Percentiles rank a stretch among this genome's conserved stretches.
Conservation (phyloP, 2,329 filamentous ascomycete species). For the Parascedosporium putredinis region DNA sequence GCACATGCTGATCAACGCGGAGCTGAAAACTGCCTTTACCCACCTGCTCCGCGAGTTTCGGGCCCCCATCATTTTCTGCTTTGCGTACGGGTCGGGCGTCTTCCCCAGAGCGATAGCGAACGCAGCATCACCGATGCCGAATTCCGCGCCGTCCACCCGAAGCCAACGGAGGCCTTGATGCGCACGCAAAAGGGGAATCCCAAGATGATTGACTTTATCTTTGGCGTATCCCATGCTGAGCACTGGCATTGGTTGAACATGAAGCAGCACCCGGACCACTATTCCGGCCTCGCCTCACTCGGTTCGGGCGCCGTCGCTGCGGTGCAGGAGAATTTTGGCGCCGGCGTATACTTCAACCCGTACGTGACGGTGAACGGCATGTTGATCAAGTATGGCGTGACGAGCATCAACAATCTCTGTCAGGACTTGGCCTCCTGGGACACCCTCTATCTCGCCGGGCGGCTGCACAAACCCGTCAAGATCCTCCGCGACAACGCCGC, state of each 20-base stretch:
- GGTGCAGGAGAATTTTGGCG: conserved; percentile 80
- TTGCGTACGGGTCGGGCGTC: conserved; percentile 94
- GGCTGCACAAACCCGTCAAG: conserved; percentile 95
- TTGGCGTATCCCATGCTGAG: conserved; percentile 86
- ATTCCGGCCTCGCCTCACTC: conserved; percentile 72
- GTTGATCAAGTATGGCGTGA: conserved; percentile 95
- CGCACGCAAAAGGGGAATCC: conserved; percentile 79
- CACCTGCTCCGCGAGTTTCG: conserved; percentile 84
- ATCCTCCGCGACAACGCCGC: conserved; percentile 89
- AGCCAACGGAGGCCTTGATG: conserved; percentile 68
- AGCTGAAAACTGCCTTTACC: conserved; percentile 84
- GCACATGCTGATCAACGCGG: conserved; percentile 88
- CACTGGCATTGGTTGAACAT: conserved; percentile 97
- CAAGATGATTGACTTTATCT: conserved; percentile 98
- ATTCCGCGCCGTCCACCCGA: conserved; percentile 62
- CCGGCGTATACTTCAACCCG: conserved; percentile 95
- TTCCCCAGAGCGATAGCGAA: conserved; percentile 59
- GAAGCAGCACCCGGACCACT: conserved; percentile 79
- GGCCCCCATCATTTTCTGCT: conserved; percentile 89
- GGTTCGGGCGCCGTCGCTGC: conserved; percentile 77
- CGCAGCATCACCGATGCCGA: conserved; percentile 43
- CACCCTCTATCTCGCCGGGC: conserved; percentile 89
- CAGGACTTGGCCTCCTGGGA: conserved; percentile 84
- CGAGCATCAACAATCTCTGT: conserved; percentile 83
- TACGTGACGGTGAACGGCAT: conserved; percentile 92